These are phyloP conservation scores for Musa beccarii DNA, from an alignment of 176 grass and related monocot species.

Conservation along the genomic window DNA sequence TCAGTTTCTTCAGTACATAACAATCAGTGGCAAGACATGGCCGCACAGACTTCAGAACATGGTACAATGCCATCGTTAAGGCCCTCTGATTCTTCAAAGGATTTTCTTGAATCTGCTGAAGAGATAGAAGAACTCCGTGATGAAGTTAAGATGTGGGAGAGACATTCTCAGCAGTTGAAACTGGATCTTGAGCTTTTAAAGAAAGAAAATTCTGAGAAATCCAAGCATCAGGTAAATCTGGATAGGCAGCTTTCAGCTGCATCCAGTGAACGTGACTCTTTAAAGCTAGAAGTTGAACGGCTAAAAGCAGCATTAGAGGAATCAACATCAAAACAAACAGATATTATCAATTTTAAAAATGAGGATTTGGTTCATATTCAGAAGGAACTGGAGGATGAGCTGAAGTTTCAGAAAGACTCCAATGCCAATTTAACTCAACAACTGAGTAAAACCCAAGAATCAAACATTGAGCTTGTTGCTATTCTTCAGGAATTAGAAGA, in stretches of 20 bases:
- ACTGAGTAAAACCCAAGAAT: conserved; percentile 71
- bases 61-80: conserved; percentile 31
- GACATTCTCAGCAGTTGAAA: conserved; percentile 64
- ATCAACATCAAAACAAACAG: conserved; percentile 29
- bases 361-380: conserved; percentile 28
- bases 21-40: conserved; percentile 29
- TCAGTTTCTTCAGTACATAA: conserved; percentile 36
- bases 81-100: conserved; percentile 48
- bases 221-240: conserved; percentile 46
- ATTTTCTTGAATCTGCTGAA: conserved; percentile 56
- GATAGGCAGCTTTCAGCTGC: conserved; percentile 45
- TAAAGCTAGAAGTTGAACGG: conserved; percentile 58
- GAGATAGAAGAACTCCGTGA: conserved; percentile 60
- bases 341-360: conserved; percentile 24
- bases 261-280: conserved; percentile 39
- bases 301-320: conserved; percentile 53
- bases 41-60: conserved; percentile 42
- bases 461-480: conserved; percentile 81
- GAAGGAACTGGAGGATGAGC: conserved; percentile 48
- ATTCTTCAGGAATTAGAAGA: conserved; percentile 89
- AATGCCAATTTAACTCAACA: conserved; percentile 64
- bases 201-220: conserved; percentile 79
- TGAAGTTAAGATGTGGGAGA: conserved; percentile 72
- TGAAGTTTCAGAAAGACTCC: conserved; percentile 62
- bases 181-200: conserved; percentile 58